Base-by-base conservation (phyloP, 2,329 filamentous ascomycete genomes). In the Paecilomyces variotii region DNA sequence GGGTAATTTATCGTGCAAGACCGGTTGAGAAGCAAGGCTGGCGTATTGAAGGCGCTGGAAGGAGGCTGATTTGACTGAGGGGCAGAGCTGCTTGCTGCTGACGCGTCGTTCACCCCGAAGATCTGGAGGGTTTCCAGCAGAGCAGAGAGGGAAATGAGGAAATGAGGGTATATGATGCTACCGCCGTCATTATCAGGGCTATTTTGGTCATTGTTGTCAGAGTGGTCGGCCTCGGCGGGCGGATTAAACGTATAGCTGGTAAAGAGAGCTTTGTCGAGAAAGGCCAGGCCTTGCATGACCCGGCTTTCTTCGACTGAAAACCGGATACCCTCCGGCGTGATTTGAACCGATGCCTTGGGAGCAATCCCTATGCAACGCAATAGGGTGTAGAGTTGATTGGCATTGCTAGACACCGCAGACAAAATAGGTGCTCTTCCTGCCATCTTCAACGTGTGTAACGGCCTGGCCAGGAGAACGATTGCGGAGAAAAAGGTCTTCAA, bases 71-170 rank as follows among this genome's bases (percentile, higher is more conserved):
- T 68, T 10, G 63, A 64, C n/a, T 68, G 67, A 25, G 70, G 69
- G 34, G 72, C 63, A 56, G 66, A 64, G 49, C 63, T 61, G 26
- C 61, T 58, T 3, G 82, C 49, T 78, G 79, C 7, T 45, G 39
- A 64, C 4, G 84, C 78, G 12, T 85, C 80, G 63, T 90, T 88
- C 53, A 92, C 84, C 55, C 91, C 91, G 68, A 99, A 96, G 55
- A 99, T 97, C 69, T 97, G 93, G 6, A 99, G 82, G 0, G 93
- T 96, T 76, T 97, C 94, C 56, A 99, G 84, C 2, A 99, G 83
- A 19, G 93, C 90, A 3, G 87, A 82, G 7, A 99, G 83, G 1
- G 91, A 94, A 63, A 97, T 87, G 70, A 95, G 88, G 70, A 99
- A 99, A 56, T 83, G 84, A 6, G 90, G 87, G 30, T 84, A 80